These are phyloP conservation scores for Xylaria castorea DNA, from an alignment of 495 filamentous ascomycete species.

Conservation along the genomic window DNA sequence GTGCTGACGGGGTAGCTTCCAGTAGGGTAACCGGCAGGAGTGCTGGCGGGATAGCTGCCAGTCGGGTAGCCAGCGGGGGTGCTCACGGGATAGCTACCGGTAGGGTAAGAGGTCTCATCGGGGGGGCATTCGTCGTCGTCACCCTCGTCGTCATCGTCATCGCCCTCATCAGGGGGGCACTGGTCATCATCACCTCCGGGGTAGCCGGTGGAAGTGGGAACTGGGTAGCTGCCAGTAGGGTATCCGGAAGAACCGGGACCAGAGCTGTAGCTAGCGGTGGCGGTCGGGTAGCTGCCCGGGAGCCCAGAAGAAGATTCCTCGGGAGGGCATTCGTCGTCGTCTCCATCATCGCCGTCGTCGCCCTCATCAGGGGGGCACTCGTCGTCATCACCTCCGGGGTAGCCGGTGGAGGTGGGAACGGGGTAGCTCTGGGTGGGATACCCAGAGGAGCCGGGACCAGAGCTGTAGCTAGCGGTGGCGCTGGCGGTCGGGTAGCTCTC, in stretches of 20 bases:
- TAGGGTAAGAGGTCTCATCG: slow-evolving; percentile 15
- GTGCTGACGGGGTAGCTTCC: background rate
- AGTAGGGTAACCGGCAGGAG: slow-evolving; percentile 25
- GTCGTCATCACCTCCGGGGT: slow-evolving; percentile 34
- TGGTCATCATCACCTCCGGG: slow-evolving; percentile 12
- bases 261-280: slow-evolving; percentile 23
- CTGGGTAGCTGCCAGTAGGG: slow-evolving; percentile 29
- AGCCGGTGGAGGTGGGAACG: slow-evolving; percentile 22
- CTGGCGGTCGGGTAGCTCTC: slow-evolving; percentile 18
- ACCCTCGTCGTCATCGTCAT: background rate
- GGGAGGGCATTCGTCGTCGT: slow-evolving; percentile 20
- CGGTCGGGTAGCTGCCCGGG: slow-evolving; percentile 19
- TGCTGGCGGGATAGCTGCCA: slow-evolving; percentile 21
- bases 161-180: slow-evolving; percentile 15
- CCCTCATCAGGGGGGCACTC: slow-evolving; percentile 30
- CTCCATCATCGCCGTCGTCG: slow-evolving; percentile 7
- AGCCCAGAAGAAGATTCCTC: slow-evolving; percentile 12
- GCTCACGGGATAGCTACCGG: slow-evolving; percentile 17
- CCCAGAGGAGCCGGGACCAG: slow-evolving; percentile 5
- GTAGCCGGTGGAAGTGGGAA: slow-evolving; percentile 20
- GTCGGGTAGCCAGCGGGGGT: slow-evolving; percentile 28
- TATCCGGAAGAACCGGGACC: slow-evolving; percentile 15
- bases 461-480: slow-evolving; percentile 7
- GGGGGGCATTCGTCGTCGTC: slow-evolving; percentile 17
- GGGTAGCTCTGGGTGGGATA: slow-evolving; percentile 18